These are phyloP conservation scores for Rhizopus sp. DNA, from an alignment of 371 early-diverging fungal species.

Conservation along the genomic window DNA sequence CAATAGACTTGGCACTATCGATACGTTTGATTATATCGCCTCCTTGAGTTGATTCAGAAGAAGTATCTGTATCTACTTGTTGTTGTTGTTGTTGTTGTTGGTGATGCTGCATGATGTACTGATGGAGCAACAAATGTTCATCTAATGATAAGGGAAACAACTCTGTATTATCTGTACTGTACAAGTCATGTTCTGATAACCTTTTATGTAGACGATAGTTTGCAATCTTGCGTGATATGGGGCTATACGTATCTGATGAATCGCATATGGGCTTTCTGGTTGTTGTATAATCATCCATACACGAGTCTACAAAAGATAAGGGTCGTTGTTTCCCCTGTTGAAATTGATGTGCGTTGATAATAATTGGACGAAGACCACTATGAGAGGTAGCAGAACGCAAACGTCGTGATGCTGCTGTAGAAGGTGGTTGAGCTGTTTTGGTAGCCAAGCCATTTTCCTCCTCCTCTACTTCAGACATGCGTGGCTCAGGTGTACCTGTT, in stretches of 20 bases:
- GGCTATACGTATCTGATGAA: background rate
- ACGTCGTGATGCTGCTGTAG: background rate
- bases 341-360: conserved; percentile 10
- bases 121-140: background rate
- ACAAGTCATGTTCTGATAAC: background rate
- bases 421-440: background rate
- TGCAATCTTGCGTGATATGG: background rate
- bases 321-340: conserved; percentile 15
- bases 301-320: conserved; percentile 18
- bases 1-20: conserved; percentile 23
- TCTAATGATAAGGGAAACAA: background rate
- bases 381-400: conserved; percentile 1
- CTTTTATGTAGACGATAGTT: background rate
- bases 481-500: background rate
- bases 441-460: too few relatives aligned
- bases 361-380: background rate
- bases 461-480: background rate
- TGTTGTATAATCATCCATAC: background rate
- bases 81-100: conserved; percentile 3
- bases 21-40: conserved; percentile 11
- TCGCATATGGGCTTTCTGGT: background rate
- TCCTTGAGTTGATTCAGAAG: conserved; percentile 19
- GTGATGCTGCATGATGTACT: background rate
- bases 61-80: conserved; percentile 9
- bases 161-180: too few relatives aligned